Percentiles rank a stretch among this genome's conserved stretches.
Evolutionary conservation across 1,139 yeast genomes (phyloP).

Genomic region (Casaregolazyma suthepensis): DNA sequence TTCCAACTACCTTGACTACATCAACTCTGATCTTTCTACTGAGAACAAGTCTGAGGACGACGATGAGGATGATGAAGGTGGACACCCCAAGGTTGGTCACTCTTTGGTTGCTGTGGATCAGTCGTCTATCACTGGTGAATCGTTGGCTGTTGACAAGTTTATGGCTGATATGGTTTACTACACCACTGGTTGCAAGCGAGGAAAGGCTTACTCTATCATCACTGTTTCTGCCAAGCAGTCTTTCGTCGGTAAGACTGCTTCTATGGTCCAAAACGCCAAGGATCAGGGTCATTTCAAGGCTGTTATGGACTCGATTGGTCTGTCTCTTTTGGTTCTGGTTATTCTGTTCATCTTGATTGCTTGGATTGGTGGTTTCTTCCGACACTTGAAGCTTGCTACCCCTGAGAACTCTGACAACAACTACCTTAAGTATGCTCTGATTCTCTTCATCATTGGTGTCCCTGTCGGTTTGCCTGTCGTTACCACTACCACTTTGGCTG

Average conservation of each 20-base stretch:
- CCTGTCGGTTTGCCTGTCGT: constrained; percentile 96
- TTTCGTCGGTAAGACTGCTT: constrained; percentile 72
- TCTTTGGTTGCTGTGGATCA: constrained; percentile 65
- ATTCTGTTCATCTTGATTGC: constrained; percentile 63
- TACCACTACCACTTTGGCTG: constrained; percentile 93
- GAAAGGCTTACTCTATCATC: constrained; percentile 70
- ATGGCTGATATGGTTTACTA: constrained; percentile 66
- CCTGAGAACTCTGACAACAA: constrained; percentile 32
- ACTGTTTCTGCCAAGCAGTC: constrained; percentile 68
- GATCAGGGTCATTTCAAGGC: constrained; percentile 75
- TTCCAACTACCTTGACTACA: constrained; percentile 35
- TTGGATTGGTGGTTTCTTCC: constrained; percentile 77
- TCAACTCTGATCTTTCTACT: constrained; percentile 46
- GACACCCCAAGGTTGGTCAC: constrained; percentile 31
- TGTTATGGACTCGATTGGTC: constrained; percentile 77
- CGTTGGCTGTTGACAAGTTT: constrained; percentile 70
- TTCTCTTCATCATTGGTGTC: constrained; percentile 88
- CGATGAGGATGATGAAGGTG: constrained; percentile 53
- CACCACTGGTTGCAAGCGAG: constrained; percentile 74
- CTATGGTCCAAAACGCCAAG: constrained; percentile 72
- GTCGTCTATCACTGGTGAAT: constrained; percentile 79
- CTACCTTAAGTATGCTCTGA: constrained; percentile 71
- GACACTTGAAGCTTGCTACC: constrained; percentile 62
- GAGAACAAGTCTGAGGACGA: constrained; percentile 71
- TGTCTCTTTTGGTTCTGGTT: constrained; percentile 64